Percentiles rank a stretch among this genome's conserved stretches.
phyloP scores from a whole-genome alignment of 2,329 filamentous ascomycete genomes.

The Monosporascus sp. region DNA sequence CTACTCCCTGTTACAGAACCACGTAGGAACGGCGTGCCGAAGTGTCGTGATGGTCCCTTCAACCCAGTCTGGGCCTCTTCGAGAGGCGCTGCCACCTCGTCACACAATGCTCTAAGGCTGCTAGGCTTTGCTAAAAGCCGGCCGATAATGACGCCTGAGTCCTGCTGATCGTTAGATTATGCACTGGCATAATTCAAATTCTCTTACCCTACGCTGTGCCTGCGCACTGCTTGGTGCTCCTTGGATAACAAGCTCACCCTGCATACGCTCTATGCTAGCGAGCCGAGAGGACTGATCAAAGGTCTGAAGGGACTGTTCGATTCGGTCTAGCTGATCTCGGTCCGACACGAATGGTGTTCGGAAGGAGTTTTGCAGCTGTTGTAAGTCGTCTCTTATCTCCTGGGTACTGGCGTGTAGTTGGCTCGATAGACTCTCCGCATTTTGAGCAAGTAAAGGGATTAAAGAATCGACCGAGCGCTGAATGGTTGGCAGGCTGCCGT shows the following conservation, averaged over 20 bases:
- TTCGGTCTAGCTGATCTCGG: neutral
- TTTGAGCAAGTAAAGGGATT: neutral
- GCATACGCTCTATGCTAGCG: neutral
- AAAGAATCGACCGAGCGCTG: neutral
- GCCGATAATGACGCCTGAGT: neutral
- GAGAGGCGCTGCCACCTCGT: neutral
- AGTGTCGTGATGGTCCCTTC: neutral
- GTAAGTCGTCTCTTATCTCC: neutral
- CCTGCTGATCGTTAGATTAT: neutral
- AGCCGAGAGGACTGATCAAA: neutral
- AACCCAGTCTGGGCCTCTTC: neutral
- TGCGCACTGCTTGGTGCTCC: neutral
- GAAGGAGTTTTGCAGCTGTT: neutral
- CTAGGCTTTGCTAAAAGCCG: neutral
- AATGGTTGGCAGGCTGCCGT: neutral
- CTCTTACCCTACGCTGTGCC: neutral
- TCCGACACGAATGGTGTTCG: neutral
- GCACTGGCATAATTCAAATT: neutral
- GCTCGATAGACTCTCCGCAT: neutral
- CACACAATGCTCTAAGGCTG: neutral
- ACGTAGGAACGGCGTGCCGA: no score
- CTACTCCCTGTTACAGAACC: neutral
- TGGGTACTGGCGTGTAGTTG: neutral
- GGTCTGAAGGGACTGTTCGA: neutral
- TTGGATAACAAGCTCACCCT: neutral